phyloP scores from a whole-genome alignment of 306 rosid species.

The Vigna trinervia region DNA sequence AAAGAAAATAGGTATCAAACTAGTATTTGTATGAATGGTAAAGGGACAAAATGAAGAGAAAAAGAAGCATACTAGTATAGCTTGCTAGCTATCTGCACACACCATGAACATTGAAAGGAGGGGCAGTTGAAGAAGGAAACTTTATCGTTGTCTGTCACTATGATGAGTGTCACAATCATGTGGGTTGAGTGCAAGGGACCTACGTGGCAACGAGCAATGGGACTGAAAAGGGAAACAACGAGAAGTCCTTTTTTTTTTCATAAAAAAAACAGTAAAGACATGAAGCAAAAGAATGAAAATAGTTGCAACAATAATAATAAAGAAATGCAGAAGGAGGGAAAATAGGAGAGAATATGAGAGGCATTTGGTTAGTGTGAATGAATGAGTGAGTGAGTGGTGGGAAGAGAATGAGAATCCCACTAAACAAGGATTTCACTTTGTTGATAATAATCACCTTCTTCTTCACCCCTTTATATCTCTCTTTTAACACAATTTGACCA shows the following conservation, averaged over 20 bases:
- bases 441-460: constrained; percentile 43
- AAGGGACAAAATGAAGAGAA: background rate
- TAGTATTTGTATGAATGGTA: background rate
- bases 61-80: constrained; percentile 43
- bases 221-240: constrained; percentile 32
- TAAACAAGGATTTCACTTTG: constrained; percentile 46
- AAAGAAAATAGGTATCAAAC: background rate
- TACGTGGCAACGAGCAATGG: constrained; percentile 52
- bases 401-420: constrained; percentile 79
- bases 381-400: constrained; percentile 49
- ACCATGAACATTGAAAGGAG: constrained; percentile 39
- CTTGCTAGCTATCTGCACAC: constrained; percentile 4
- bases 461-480: constrained; percentile 29
- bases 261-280: background rate
- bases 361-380: constrained; percentile 29
- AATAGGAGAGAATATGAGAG: constrained; percentile 57
- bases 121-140: constrained; percentile 38
- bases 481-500: constrained; percentile 31
- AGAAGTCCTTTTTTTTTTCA: constrained; percentile 17
- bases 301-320: background rate
- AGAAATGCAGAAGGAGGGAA: constrained; percentile 44
- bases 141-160: constrained; percentile 40
- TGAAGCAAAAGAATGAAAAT: constrained; percentile 3
- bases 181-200: constrained; percentile 60
- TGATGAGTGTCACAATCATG: constrained; percentile 51